Conservation (phyloP, 2,329 filamentous ascomycete species). For the Plenodomus tracheiphilus region DNA sequence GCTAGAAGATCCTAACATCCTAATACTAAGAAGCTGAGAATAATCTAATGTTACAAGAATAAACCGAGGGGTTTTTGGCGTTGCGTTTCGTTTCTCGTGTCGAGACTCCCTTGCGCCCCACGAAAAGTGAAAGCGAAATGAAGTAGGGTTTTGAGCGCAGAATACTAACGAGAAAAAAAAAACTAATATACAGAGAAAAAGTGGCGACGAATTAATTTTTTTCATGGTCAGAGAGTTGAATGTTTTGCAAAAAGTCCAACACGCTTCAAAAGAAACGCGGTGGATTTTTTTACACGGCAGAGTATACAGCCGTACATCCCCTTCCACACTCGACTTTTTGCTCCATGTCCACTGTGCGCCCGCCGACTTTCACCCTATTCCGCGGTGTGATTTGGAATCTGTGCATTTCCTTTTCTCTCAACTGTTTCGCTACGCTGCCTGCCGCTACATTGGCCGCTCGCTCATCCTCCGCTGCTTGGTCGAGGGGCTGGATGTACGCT, state of each 20-base stretch:
- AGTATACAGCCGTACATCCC: constrained; percentile 66
- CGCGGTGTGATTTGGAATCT: constrained; percentile 81
- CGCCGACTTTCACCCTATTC: constrained; percentile 69
- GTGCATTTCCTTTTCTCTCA: constrained; percentile 68
- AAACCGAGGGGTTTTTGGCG: too few species aligned
- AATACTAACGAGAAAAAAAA: too few species aligned
- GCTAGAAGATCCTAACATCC: neutral
- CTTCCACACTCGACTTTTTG: constrained; percentile 88
- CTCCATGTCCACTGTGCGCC: constrained; percentile 74
- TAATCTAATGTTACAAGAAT: too few species aligned
- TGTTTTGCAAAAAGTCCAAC: too few species aligned
- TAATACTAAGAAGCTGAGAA: too few species aligned
- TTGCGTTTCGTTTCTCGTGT: too few species aligned
- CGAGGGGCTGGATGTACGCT: constrained; percentile 76
- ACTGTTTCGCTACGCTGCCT: constrained; percentile 38
- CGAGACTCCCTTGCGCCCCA: too few species aligned
- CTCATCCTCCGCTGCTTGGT: constrained; percentile 61
- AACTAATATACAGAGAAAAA: too few species aligned
- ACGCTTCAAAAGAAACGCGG: neutral
- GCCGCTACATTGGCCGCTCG: constrained; percentile 21
- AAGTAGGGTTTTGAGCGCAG: too few species aligned
- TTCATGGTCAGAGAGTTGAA: too few species aligned
- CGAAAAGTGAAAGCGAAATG: too few species aligned
- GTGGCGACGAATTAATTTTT: too few species aligned
- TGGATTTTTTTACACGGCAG: constrained; percentile 2